Evolutionary conservation across 176 grass and related monocot species (phyloP), one percentile per base, ranked within the genome.

Genomic region (Areca catechu): DNA sequence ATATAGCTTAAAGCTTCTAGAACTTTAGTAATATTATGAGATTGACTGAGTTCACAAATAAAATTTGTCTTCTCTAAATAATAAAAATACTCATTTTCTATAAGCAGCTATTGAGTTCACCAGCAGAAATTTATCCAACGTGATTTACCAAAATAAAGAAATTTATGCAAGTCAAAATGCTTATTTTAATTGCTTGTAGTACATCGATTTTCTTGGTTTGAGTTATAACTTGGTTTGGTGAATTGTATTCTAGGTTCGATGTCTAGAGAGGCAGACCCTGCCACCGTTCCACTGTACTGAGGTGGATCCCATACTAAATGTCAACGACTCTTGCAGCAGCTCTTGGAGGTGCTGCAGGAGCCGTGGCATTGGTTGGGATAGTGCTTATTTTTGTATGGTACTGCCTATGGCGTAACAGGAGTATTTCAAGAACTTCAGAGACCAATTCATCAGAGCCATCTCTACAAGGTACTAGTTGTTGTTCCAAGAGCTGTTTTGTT

Each of bases 331-430:
- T 98, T 86, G 73, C 68, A 69, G 84, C 74, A 83, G 73, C 70
- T 78, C 60, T 98, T 49, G 87, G 76, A 85, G 88, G 73, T 63
- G 88, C 94, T 72, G 81, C 80, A 84, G 91, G 86, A 88, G 80
- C 76, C 23, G 70, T 82, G 75, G 63, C 51, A 54, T 60, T 90
- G 51, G 48, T 89, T 59, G 66, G 65, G 19, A 24, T 80, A 65
- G 53, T 79, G 56, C 50, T 79, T 73, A 12, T 70, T 66, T 19
- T 83, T 23, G 49, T 70, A 47, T 37, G 77, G 27, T 66, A 82
- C 69, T 85, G 58, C 67, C 51, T 98, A 17, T 28, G 48, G 57
- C 70, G 18, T 47, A 23, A 1, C 29, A 73, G 67, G 78, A 79
- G 51, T 65, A 73, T 71, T 57, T 79, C 81, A 56, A 80, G 72